These are phyloP conservation scores for Beauveria brongniartii DNA, from an alignment of 2,329 filamentous ascomycete genomes.

Conservation along the genomic window DNA sequence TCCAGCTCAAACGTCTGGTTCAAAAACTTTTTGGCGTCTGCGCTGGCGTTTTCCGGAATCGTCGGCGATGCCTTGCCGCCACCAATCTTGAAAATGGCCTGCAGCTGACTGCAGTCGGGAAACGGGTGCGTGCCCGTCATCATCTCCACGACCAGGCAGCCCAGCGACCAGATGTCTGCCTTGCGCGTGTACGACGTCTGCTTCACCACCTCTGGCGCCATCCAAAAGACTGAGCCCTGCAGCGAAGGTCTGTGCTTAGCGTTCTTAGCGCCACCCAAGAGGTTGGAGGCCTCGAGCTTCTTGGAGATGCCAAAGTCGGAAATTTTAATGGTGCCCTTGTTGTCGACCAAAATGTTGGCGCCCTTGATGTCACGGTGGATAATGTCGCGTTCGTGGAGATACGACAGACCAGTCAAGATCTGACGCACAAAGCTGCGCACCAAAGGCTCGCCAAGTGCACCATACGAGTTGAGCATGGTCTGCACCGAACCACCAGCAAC, in stretches of 20 bases:
- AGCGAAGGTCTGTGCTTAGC: slow-evolving; percentile 68
- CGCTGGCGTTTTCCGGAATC: slow-evolving; percentile 77
- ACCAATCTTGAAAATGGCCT: slow-evolving; percentile 98
- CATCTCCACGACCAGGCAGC: slow-evolving; percentile 97
- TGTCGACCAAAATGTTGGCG: slow-evolving; percentile 96
- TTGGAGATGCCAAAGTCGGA: slow-evolving; percentile 99
- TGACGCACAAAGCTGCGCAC: slow-evolving; percentile 96
- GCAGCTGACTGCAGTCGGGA: slow-evolving; percentile 92
- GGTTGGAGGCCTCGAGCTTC: slow-evolving; percentile 85
- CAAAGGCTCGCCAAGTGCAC: slow-evolving; percentile 83
- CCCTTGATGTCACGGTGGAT: slow-evolving; percentile 99
- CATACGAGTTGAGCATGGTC: slow-evolving; percentile 98
- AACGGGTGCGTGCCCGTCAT: slow-evolving; percentile 96
- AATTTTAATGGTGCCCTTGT: slow-evolving; percentile 98
- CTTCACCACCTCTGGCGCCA: slow-evolving; percentile 97
- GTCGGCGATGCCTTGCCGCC: slow-evolving; percentile 79
- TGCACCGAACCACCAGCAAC: slow-evolving; percentile 95
- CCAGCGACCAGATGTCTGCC: slow-evolving; percentile 96
- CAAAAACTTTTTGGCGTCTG: slow-evolving; percentile 77
- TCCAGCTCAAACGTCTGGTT: slow-evolving; percentile 91
- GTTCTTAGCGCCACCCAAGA: slow-evolving; percentile 62
- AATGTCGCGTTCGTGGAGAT: slow-evolving; percentile 89
- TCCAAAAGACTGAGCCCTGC: slow-evolving; percentile 98
- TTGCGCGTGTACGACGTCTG: slow-evolving; percentile 97
- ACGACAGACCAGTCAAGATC: slow-evolving; percentile 85